Conservation (phyloP, 2,329 filamentous ascomycete genomes). For the Talaromyces sp. region DNA sequence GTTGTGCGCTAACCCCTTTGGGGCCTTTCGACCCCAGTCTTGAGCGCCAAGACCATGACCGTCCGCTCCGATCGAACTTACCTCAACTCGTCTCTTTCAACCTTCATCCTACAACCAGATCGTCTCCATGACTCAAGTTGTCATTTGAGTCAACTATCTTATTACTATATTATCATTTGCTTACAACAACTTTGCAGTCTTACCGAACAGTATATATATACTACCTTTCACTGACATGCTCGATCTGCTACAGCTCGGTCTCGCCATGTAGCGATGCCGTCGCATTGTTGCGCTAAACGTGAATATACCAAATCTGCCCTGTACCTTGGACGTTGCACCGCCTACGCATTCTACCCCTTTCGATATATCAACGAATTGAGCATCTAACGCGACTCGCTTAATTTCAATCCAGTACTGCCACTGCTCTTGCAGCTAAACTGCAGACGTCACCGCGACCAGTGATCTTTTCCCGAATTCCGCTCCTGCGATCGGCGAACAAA, state of each 20-base stretch:
- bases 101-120: neutral
- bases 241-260: neutral
- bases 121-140: neutral
- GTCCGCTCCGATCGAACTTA: neutral
- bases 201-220: neutral
- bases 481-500: neutral
- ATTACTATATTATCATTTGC: neutral
- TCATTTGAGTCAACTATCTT: neutral
- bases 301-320: neutral
- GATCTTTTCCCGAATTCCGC: neutral
- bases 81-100: neutral
- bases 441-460: neutral
- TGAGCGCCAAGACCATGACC: neutral
- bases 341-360: neutral
- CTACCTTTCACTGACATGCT: neutral
- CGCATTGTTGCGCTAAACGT: conserved; percentile 14
- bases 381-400: neutral
- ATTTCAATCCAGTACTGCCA: neutral
- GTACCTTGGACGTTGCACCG: neutral
- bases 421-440: neutral
- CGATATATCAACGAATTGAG: neutral
- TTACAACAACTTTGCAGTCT: neutral
- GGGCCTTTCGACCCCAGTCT: neutral
- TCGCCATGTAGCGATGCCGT: conserved; percentile 15
- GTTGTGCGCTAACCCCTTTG: neutral